A percentile compares a stretch with the other conserved stretches of the same genome.
Evolutionary conservation across 345 rosid genomes (phyloP).

Genomic region (Moringa oleifera): DNA sequence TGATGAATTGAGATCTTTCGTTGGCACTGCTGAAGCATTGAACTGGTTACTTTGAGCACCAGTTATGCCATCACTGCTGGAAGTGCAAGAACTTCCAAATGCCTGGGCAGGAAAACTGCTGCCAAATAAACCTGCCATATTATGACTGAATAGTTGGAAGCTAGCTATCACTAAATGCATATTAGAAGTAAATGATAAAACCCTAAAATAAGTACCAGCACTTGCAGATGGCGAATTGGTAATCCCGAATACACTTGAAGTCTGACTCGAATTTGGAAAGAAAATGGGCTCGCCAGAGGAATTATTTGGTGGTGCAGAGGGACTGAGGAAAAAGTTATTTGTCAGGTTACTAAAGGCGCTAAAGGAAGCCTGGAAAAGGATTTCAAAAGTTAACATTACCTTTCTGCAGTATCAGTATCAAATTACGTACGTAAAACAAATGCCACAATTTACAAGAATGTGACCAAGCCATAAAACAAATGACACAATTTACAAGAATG

Average conservation of each 20-base stretch:
- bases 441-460: slow-evolving; percentile 1
- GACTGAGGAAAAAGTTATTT: slow-evolving; percentile 24
- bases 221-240: slow-evolving; percentile 22
- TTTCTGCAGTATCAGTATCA: not conserved
- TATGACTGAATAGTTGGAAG: slow-evolving; percentile 19
- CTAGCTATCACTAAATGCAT: not conserved
- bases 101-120: slow-evolving; percentile 24
- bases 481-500: slow-evolving; percentile 1
- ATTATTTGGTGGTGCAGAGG: slow-evolving; percentile 28
- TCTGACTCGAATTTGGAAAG: slow-evolving; percentile 37
- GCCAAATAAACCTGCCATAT: slow-evolving; percentile 20
- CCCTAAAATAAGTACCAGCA: slow-evolving; percentile 16
- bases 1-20: slow-evolving; percentile 16
- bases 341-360: slow-evolving; percentile 5
- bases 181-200: slow-evolving; percentile 7
- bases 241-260: slow-evolving; percentile 23
- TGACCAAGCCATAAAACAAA: not conserved
- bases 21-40: slow-evolving; percentile 18
- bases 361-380: slow-evolving; percentile 8
- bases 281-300: slow-evolving; percentile 39
- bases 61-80: slow-evolving; percentile 15
- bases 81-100: slow-evolving; percentile 16
- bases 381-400: not conserved
- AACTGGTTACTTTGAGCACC: slow-evolving; percentile 19
- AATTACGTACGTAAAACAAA: slow-evolving; percentile 4